Evolutionary conservation across 441 rosid species (phyloP).

Genomic region (Erodium moschatum): DNA sequence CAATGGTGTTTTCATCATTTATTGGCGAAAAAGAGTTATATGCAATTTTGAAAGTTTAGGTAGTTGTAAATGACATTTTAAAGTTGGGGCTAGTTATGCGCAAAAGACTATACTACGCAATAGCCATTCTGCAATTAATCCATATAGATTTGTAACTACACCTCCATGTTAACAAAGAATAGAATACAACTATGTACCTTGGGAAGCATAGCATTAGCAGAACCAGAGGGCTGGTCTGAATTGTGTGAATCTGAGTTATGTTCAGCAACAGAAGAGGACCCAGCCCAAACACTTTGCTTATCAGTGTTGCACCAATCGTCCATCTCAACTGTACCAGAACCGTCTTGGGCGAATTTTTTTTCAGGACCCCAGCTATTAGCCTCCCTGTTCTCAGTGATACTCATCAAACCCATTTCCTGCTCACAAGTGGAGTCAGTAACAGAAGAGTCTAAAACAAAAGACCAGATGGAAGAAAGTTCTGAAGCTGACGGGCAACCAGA

Average conservation of each 20-base stretch:
- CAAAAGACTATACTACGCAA: too few species aligned
- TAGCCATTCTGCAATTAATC: too few species aligned
- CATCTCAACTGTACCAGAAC: conserved; percentile 27
- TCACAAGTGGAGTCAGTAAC: conserved; percentile 58
- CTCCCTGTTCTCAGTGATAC: conserved; percentile 51
- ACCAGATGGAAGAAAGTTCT: conserved; percentile 84
- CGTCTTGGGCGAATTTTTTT: conserved; percentile 28
- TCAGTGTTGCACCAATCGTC: conserved; percentile 22
- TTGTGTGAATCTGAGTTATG: conserved; percentile 31
- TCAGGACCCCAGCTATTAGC: conserved; percentile 30
- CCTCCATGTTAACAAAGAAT: background rate
- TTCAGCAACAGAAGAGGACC: conserved; percentile 45
- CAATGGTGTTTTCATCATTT: too few species aligned
- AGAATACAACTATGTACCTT: conserved; percentile 43
- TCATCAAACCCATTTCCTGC: conserved; percentile 74
- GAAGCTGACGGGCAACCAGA: conserved; percentile 88
- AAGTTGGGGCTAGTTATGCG: too few species aligned
- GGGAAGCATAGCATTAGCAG: conserved; percentile 37
- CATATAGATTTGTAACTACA: background rate
- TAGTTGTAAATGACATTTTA: too few species aligned
- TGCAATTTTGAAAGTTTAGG: too few species aligned
- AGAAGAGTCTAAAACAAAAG: conserved; percentile 50
- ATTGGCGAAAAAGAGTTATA: too few species aligned
- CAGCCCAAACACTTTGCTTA: conserved; percentile 27
- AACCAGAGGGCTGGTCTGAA: conserved; percentile 33